Evolutionary conservation across 371 early-diverging fungal species (phyloP), one percentile per base, ranked within the genome.

Genomic region (Mortierella sp.): DNA sequence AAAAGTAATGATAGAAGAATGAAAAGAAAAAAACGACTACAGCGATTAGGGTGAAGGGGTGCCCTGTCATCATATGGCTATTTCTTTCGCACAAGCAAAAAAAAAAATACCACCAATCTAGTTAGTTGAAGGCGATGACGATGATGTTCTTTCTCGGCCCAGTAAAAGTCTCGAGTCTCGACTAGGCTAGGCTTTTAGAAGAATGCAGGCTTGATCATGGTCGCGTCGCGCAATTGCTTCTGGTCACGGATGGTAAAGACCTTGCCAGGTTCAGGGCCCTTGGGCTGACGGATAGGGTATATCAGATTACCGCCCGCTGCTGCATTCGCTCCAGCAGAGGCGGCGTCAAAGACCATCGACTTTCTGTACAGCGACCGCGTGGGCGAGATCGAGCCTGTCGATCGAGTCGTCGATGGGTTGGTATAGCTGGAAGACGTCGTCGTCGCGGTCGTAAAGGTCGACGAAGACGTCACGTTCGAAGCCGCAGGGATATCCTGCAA

Each of bases 271-370:
- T 90, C 91, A 31, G 92, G 92, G 22, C 91, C 90, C 34, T 87
- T 82, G 64, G 92, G 92, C 70, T 91, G 91, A 66, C 92, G 89
- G 74, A 91, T 87, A 43, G 92, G 92, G 68, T 87, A 88, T 66
- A 90, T 86, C 68, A 82, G 71, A 52, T 70, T 82, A 43, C 37
- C 61, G 10, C 61, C 37, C 1, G 67, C 52, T 22, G 29, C 53
- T 8, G 47, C 34, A 43, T 7, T 55, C 45, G 16, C 55, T 55
- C 58, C 64, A n/a, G 71, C n/a, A 34, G n/a, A n/a, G n/a, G 80
- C 58, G 10, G 78, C 75, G 50, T 76, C 81, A 64, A 82, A 75
- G 7, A 77, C 65, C 75, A 83, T 78, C 29, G 80, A 80, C 47
- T 72, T 71, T 48, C 80, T 68, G 69, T 80, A 80, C 34, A 80